Evolutionary conservation across 805 yeast species (phyloP).

Genomic region (Teunomyces stri): DNA sequence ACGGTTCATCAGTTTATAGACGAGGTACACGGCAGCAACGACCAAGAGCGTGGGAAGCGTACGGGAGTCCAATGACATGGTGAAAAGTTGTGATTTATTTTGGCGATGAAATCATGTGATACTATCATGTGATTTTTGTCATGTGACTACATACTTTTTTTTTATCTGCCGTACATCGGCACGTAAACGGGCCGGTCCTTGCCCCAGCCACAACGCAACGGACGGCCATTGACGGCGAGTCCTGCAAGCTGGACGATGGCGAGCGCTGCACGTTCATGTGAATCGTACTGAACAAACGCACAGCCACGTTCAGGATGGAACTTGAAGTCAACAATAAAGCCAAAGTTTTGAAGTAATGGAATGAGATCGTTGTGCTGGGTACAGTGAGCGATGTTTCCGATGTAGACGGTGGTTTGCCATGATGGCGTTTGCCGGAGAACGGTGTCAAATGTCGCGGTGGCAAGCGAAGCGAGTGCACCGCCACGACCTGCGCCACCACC

Average conservation of each 20-base stretch:
- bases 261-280: slow-evolving; percentile 85
- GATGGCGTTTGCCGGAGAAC: slow-evolving; percentile 76
- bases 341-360: slow-evolving; percentile 74
- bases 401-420: slow-evolving; percentile 82
- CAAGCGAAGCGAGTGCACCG: too few species aligned
- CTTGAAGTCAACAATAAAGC: slow-evolving; percentile 77
- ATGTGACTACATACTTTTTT: too few species aligned
- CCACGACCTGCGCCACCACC: too few species aligned
- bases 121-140: too few species aligned
- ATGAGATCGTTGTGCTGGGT: slow-evolving; percentile 71
- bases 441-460: background rate
- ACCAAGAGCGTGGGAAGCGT: background rate
- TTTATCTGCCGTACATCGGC: slow-evolving; percentile 10
- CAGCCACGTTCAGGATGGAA: slow-evolving; percentile 80
- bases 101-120: too few species aligned
- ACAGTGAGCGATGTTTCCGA: slow-evolving; percentile 80
- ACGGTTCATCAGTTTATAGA: background rate
- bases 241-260: slow-evolving; percentile 81
- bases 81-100: too few species aligned
- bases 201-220: slow-evolving; percentile 87
- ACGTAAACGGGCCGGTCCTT: slow-evolving; percentile 44
- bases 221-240: slow-evolving; percentile 69
- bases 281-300: slow-evolving; percentile 83
- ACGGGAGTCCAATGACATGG: background rate
- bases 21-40: background rate